Evolutionary conservation across 768 basidiomycete species (phyloP), one percentile per base, ranked within the genome.

Genomic region (Serendipita sp.): DNA sequence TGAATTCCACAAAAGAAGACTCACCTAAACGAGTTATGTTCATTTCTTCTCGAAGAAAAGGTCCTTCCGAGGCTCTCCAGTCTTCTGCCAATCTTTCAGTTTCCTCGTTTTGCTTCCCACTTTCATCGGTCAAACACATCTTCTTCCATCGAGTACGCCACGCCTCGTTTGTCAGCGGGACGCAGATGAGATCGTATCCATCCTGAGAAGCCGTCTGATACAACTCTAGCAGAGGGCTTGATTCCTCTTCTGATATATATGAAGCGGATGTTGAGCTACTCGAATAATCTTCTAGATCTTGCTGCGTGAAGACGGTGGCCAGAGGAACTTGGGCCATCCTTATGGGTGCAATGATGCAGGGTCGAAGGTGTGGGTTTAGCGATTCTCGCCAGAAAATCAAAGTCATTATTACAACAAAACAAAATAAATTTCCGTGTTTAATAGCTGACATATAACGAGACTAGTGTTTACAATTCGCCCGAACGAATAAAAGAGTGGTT

Each of bases 111-210:
- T 74, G 78, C 71, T 67, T 75, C 70, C 69, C 73, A 63, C 69
- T 76, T 68, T 73, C 68, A 69, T 76, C 65, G 65, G 88, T 74
- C 67, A 92, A 76, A 74, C 96, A 99, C 83, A 98, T 91, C 64
- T 83, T 77, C 68, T 81, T 79, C 95, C 96, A 99, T 64, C 96
- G 78, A 67, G 82, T 78, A 70, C 82, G 84, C 96, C 96, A 99
- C 53, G 80, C 81, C 16, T 80, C 79, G 64, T 88, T 95, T 28
- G 94, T 92, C n/a, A 97, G 78, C n/a, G 92, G 92, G 16, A 94
- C 73, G 70, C 85, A 88, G 46, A 92, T 78, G 0, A 78, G 72
- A 64, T 89, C 84, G 71, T 92, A 97, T 16, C 88, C 88, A 65
- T 83, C 86, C 10, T 76, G 67, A 56, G 35, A 32, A 28, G 56